These are phyloP conservation scores for Rhinocladiella similis DNA, from an alignment of 2,329 filamentous ascomycete species.

Conservation along the genomic window DNA sequence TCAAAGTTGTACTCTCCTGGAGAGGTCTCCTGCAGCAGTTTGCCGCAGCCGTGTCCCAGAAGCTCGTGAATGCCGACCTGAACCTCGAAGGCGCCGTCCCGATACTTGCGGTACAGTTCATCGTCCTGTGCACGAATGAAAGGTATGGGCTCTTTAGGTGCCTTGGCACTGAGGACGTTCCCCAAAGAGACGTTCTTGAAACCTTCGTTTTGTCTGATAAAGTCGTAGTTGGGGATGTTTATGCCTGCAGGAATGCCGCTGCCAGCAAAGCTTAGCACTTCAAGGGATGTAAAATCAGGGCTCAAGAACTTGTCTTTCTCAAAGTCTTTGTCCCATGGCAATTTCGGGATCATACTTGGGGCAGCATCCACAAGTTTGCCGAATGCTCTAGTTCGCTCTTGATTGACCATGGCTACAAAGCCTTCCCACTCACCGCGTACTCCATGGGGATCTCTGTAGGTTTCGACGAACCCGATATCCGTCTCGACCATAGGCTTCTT, in stretches of 20 bases:
- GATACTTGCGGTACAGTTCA: constrained; percentile 75
- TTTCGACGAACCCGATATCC: constrained; percentile 83
- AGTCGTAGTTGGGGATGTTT: constrained; percentile 58
- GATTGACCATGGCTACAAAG: constrained; percentile 77
- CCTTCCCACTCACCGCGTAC: constrained; percentile 84
- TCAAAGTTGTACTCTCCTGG: constrained; percentile 88
- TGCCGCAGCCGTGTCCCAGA: constrained; percentile 85
- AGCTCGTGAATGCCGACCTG: constrained; percentile 95
- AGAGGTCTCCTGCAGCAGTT: constrained; percentile 85
- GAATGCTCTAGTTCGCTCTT: constrained; percentile 87
- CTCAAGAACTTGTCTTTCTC: constrained; percentile 96
- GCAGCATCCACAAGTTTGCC: constrained; percentile 80
- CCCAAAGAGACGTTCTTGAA: constrained; percentile 80
- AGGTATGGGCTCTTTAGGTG: constrained; percentile 86
- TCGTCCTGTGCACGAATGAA: constrained; percentile 82
- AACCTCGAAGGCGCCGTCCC: constrained; percentile 87
- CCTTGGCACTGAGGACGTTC: constrained; percentile 88
- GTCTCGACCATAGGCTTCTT: constrained; percentile 78
- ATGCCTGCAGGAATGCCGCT: constrained; percentile 63
- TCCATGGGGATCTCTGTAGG: constrained; percentile 79
- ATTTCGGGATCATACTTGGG: constrained; percentile 77
- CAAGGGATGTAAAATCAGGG: constrained; percentile 92
- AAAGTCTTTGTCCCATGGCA: constrained; percentile 86
- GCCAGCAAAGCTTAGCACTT: constrained; percentile 79
- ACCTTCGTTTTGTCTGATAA: constrained; percentile 61